Base-by-base conservation (phyloP, 768 basidiomycete species). In the Boletus reticuloceps region DNA sequence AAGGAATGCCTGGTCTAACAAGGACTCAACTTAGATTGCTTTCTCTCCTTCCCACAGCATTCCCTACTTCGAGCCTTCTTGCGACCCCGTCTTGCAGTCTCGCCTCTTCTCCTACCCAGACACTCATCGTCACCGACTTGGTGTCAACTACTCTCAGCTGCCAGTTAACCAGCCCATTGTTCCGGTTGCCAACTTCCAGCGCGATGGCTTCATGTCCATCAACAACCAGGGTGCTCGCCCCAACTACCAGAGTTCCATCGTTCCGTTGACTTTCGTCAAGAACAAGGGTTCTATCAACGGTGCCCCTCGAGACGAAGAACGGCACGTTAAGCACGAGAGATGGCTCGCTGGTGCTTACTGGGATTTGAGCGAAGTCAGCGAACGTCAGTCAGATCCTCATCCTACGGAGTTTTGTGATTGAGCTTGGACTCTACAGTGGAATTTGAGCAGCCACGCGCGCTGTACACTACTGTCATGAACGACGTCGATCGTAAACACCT, bases 91-190 rank as follows among this genome's bases (percentile, higher is more conserved):
- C 62, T 80, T 98, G 60, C 94, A 98, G 69, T 89, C 90, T 20
- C 91, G 95, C 51, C 82, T 97, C 46, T 98, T 97, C 85, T 91
- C 92, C 5, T 98, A 98, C 79, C 87, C 88, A 5, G 90, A 92
- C 67, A 91, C 90, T 36, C 89, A 91, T 69, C 88, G 89, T 54
- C 85, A 91, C 75, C 88, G 90, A 68, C 86, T 91, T 32, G 90
- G 90, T 37, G 62, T 67, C 51, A 92, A 92, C 77, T 89, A 91
- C 75, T 80, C 86, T 65, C 89, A 96, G 65, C 76, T 98, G 11
- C 94, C 94, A 1, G 87, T 94, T 68, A 98, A 98, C 70, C 79
- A 84, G 6, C 88, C 93, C 1, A 68, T 88, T 47, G 76, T 74
- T 49, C 88, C 86, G 6, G 76, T 91, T 51, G 80, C 83, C 58